Conservation (phyloP, 345 rosid species). For the Camelina laxa region DNA sequence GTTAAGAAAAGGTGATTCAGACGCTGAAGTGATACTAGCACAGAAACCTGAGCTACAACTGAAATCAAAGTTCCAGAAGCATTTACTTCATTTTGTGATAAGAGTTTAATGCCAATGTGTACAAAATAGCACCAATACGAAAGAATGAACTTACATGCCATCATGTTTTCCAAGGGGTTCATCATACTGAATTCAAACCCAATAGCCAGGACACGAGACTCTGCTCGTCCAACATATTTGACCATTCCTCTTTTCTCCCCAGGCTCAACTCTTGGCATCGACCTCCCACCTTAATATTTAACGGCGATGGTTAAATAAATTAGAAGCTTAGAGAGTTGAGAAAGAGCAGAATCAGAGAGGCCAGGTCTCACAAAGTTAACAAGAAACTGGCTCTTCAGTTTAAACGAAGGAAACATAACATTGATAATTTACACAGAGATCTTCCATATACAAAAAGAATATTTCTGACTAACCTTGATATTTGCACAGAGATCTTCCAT, state of each 20-base stretch:
- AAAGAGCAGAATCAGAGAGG: slow-evolving; percentile 13
- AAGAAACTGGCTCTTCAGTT: slow-evolving; percentile 16
- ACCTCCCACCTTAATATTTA: slow-evolving; percentile 65
- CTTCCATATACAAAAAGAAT: slow-evolving; percentile 58
- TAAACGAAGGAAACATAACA: slow-evolving; percentile 42
- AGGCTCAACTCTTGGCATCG: slow-evolving; percentile 87
- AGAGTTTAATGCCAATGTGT: slow-evolving; percentile 9
- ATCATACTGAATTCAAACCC: slow-evolving; percentile 94
- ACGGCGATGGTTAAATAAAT: neutral
- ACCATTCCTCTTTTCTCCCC: slow-evolving; percentile 90
- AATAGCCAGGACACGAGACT: slow-evolving; percentile 82
- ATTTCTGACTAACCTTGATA: slow-evolving; percentile 57
- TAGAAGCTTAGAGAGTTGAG: neutral
- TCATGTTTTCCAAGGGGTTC: slow-evolving; percentile 96
- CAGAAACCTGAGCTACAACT: slow-evolving; percentile 7
- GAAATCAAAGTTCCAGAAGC: slow-evolving; percentile 6
- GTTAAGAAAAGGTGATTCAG: slow-evolving; percentile 12
- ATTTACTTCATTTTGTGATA: neutral
- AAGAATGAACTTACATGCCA: slow-evolving; percentile 65
- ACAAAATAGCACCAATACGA: slow-evolving; percentile 12
- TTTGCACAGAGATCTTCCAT: slow-evolving; percentile 77
- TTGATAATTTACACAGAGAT: slow-evolving; percentile 66
- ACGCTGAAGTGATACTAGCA: slow-evolving; percentile 10
- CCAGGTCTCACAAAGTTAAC: slow-evolving; percentile 13
- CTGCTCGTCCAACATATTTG: slow-evolving; percentile 82